Base-by-base conservation (phyloP, 75 land plant genomes). In the Pseudotsuga menziesii region DNA sequence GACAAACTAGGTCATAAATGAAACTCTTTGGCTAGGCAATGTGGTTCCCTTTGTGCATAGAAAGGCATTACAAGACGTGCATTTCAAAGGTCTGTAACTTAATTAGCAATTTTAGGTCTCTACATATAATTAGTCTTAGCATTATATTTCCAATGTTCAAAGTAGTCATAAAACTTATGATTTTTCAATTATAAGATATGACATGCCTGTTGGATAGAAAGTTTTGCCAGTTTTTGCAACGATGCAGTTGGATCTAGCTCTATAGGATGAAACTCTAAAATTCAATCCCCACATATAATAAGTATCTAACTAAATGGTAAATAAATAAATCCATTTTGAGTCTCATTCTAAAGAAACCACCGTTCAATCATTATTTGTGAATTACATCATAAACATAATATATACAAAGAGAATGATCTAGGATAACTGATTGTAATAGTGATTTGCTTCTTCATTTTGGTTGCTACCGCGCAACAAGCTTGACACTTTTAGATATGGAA, bases 231-330 rank as follows among this genome's bases (percentile, higher is more conserved):
- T 88, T 23, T 87, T 96, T 32, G 76, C 91, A 39, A 83, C 92
- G 0, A 89, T 88, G 58, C 96, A 96, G 71, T 83, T 91, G 76
- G 96, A 96, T 81, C 79, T 88, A 17, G 61, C 72, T 3, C 58
- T 87, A 27, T 93, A 86, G 76, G 76, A 88, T 35, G 80, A 88
- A 4, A 94, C 98, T 56, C 82, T 83, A 12, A 78, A 83, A 26
- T 96, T 96, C 89, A 85, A 96, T 78, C 98, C 98, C 16, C 91
- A 89, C 87, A 90, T 94, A 82, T 93, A 92, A 92, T 88, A 91
- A 82, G 79, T 78, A 23, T 22, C 25, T 22, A 3, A 52, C 36
- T 44, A 1, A 29, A 29, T 29, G 32, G 32, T 29, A 29, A 29
- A 29, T 29, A 29, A 29, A 29, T 29, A 0, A 29, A 29, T 29